A percentile compares a stretch with the other conserved stretches of the same genome.
These are phyloP conservation scores for Porcisia hertigi DNA, from an alignment of 208 protist species.

Conservation along the genomic window DNA sequence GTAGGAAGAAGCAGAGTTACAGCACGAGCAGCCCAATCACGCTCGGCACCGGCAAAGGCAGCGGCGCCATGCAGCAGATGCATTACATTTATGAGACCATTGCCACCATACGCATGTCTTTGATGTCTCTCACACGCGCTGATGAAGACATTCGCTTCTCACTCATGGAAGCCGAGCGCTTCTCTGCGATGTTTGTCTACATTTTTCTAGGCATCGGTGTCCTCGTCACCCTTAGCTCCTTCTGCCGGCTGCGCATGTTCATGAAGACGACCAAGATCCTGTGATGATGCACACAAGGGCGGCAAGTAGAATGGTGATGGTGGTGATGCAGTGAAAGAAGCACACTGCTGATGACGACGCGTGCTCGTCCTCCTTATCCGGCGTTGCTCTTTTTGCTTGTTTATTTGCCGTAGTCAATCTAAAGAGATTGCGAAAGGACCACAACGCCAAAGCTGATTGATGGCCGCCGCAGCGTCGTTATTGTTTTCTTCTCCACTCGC, in stretches of 20 bases:
- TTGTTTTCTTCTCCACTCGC: too few species aligned
- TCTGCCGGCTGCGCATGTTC: slow-evolving; percentile 43
- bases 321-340: not conserved
- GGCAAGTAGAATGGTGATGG: not conserved
- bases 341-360: not conserved
- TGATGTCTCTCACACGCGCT: slow-evolving; percentile 27
- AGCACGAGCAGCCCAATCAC: slow-evolving; percentile 63
- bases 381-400: not conserved
- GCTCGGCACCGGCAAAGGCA: slow-evolving; percentile 55
- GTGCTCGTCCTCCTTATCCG: not conserved
- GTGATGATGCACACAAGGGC: not conserved
- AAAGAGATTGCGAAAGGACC: too few species aligned
- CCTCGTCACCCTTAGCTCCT: slow-evolving; percentile 29
- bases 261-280: slow-evolving; percentile 23
- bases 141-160: slow-evolving; percentile 59
- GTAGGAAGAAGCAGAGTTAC: slow-evolving; percentile 68
- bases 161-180: slow-evolving; percentile 44
- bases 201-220: slow-evolving; percentile 44
- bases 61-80: slow-evolving; percentile 63
- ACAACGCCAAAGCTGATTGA: too few species aligned
- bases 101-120: slow-evolving; percentile 28
- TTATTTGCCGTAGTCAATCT: not conserved
- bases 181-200: slow-evolving; percentile 52
- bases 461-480: too few species aligned
- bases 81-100: slow-evolving; percentile 55